Evolutionary conservation across 2,329 filamentous ascomycete genomes (phyloP).

Genomic region (Colletotrichum sansevieriae): DNA sequence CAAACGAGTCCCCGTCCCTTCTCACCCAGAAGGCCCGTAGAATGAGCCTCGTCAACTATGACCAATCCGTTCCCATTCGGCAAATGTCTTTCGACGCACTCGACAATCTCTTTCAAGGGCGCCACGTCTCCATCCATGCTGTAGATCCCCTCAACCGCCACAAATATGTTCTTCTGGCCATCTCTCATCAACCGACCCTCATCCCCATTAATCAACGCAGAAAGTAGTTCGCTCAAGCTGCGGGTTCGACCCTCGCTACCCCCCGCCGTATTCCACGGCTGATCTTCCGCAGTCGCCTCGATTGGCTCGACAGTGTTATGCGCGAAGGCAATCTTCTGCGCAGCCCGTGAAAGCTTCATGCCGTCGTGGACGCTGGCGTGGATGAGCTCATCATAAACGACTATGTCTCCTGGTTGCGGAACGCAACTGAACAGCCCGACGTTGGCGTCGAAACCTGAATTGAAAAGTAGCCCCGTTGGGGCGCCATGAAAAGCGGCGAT

Average conservation of each 20-base stretch:
- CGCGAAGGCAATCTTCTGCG: conserved; percentile 61
- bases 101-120: conserved; percentile 71
- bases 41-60: conserved; percentile 78
- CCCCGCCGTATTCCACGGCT: neutral
- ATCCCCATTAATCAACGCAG: conserved; percentile 50
- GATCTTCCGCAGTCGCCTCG: neutral
- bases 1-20: conserved; percentile 71
- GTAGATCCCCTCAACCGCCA: conserved; percentile 80
- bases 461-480: conserved; percentile 63
- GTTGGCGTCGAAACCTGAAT: conserved; percentile 76
- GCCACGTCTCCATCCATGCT: conserved; percentile 87
- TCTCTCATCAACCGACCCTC: conserved; percentile 49
- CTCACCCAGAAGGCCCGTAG: conserved; percentile 70
- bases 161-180: conserved; percentile 68
- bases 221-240: conserved; percentile 48
- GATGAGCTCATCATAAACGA: conserved; percentile 81
- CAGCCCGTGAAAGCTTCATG: conserved; percentile 74
- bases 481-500: conserved; percentile 64
- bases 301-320: conserved; percentile 65
- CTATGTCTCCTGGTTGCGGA: conserved; percentile 70
- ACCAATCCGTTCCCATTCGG: conserved; percentile 71
- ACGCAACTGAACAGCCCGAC: conserved; percentile 71
- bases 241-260: neutral
- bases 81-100: conserved; percentile 67
- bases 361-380: conserved; percentile 86